Base-by-base conservation (phyloP, 2,329 filamentous ascomycete genomes). In the Colletotrichum chrysophilum region DNA sequence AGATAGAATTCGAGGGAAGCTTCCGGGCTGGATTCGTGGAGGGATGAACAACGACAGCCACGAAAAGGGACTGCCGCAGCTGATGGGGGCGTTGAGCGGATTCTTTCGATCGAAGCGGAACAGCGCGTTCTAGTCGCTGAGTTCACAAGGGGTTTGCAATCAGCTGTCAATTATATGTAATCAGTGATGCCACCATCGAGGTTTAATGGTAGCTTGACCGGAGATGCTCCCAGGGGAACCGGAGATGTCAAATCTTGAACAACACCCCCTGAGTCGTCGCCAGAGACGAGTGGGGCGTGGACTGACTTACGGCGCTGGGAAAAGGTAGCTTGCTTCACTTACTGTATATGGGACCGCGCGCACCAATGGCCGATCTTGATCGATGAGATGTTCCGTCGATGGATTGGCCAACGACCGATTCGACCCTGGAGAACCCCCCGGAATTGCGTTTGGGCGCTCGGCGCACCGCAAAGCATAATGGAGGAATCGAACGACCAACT, bases 1-100 rank as follows among this genome's bases (percentile, higher is more conserved):
- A 32, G 88, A 92, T 65, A 90, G 94, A 70, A 95, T 98, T 76
- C 90, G 91, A 79, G 86, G 85, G 28, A 98, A 98, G 85, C 85
- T 99, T 78, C 97, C 97, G 0, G 93, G 91, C 2, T 99, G 97
- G 97, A 98, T 99, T 80, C 90, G 90, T 78, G 91, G 89, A 13
- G 95, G 94, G 43, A 85, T 98, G 83, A 84, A 88, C 66, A 79
- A 82, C 71, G 87, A 86, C 18, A 85, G 89, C 79, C 85, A 90
- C 80, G 84, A 86, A 36, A 87, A 86, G 77, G 87, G 87, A 7
- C 85, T 94, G 78, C 88, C 88, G 24, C 88, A 88, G 76, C 82
- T 94, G 80, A 92, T 94, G 90, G 88, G 88, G 3, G 85, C 86
- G 8, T 80, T 93, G 78, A 87, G 88, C 12, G 81, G 81, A 0